Evolutionary conservation across 805 yeast genomes (phyloP).

Genomic region (Saccharomycopsis babjevae): DNA sequence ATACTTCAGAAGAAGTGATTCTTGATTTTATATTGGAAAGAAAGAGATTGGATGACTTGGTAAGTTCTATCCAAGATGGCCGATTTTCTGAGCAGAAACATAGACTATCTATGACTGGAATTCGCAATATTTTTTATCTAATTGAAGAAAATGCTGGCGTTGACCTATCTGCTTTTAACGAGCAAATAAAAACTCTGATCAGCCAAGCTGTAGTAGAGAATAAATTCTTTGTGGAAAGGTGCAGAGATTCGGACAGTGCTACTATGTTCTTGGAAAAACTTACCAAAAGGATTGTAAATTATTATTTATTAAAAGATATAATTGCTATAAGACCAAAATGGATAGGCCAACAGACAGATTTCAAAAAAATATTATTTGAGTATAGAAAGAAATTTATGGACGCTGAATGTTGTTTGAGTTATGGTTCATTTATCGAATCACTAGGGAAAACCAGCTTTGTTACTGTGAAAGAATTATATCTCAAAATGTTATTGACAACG

Average conservation of each 20-base stretch:
- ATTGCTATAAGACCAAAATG: slow-evolving; percentile 43
- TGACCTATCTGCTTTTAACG: slow-evolving; percentile 38
- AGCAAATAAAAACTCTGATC: slow-evolving; percentile 67
- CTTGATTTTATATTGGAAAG: slow-evolving; percentile 83
- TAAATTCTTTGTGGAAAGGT: slow-evolving; percentile 56
- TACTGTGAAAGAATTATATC: slow-evolving; percentile 67
- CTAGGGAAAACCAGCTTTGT: slow-evolving; percentile 60
- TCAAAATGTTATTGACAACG: slow-evolving; percentile 67
- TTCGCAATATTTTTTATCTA: slow-evolving; percentile 59
- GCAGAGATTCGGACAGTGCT: slow-evolving; percentile 67
- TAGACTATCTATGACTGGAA: slow-evolving; percentile 59
- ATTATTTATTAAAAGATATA: slow-evolving; percentile 31
- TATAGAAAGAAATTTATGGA: slow-evolving; percentile 39
- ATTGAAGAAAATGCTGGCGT: slow-evolving; percentile 60
- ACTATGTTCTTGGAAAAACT: slow-evolving; percentile 44
- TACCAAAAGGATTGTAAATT: slow-evolving; percentile 34
- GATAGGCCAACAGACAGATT: slow-evolving; percentile 42
- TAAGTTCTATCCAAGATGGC: slow-evolving; percentile 75
- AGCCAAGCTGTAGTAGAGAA: slow-evolving; percentile 58
- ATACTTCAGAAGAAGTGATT: slow-evolving; percentile 51
- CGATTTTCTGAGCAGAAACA: slow-evolving; percentile 80
- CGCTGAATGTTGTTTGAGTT: slow-evolving; percentile 35
- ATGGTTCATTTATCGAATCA: slow-evolving; percentile 50
- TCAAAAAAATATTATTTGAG: slow-evolving; percentile 29
- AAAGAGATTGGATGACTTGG: slow-evolving; percentile 80